phyloP scores from a whole-genome alignment of 1,284 basidiomycete genomes.

The Sphagnurus paluster region DNA sequence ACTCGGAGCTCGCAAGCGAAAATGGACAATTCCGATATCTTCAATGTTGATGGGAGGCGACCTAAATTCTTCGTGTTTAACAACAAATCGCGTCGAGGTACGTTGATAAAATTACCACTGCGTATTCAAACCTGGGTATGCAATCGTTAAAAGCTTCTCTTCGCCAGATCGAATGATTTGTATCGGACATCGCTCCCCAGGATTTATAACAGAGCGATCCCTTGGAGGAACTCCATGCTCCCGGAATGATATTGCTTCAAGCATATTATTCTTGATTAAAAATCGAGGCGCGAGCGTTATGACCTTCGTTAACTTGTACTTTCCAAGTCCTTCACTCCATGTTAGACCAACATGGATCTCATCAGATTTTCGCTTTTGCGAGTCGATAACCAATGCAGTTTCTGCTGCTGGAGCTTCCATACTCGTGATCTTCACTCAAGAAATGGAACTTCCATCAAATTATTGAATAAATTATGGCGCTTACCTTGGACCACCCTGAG shows the following conservation, averaged over 20 bases:
- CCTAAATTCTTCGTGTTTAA: constrained; percentile 57
- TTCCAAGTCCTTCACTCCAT: constrained; percentile 91
- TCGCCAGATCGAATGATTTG: constrained; percentile 68
- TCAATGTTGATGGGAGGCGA: constrained; percentile 91
- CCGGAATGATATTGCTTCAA: constrained; percentile 74
- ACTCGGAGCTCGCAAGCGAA: constrained; percentile 59
- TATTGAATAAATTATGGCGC: constrained; percentile 11
- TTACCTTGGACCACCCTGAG: constrained; percentile 89
- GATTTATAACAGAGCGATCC: constrained; percentile 64
- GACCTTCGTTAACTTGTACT: constrained; percentile 96
- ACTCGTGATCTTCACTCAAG: constrained; percentile 46
- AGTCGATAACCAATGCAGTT: constrained; percentile 78
- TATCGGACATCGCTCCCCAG: constrained; percentile 73
- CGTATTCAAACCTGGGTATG: constrained; percentile 82
- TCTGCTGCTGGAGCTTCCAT: constrained; percentile 93
- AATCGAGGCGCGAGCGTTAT: constrained; percentile 92
- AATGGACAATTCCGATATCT: constrained; percentile 85
- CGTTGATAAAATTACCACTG: constrained; percentile 81
- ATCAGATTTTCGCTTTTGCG: constrained; percentile 66
- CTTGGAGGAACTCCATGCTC: constrained; percentile 79
- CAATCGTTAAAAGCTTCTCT: constrained; percentile 79
- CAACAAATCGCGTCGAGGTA: too few species aligned
- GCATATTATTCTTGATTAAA: constrained; percentile 83
- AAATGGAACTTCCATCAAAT: not conserved
- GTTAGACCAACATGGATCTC: constrained; percentile 90